Base-by-base conservation (phyloP, 164 flowering plant species). In the Dillenia suffruticosa region DNA sequence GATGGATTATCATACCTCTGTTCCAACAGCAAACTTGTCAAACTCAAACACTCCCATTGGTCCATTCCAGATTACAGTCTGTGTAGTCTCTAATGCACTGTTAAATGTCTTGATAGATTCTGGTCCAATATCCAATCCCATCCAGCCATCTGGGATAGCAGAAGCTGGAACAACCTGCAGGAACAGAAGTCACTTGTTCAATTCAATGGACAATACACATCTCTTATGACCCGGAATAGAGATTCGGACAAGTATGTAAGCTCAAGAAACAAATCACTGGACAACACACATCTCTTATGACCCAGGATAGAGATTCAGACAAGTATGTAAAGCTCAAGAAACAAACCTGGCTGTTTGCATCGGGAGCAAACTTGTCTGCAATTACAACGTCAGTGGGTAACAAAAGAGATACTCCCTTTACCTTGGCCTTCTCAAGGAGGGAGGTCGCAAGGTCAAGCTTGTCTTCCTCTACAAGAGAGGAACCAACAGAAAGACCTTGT, bases 121-220 rank as follows among this genome's bases (percentile, higher is more conserved):
- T 10, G 96, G 96, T 16, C 96, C 96, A 68, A 89, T 84, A 72
- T 89, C 96, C 76, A 89, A 66, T 58, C 96, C 96, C 92, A 87
- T 87, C 96, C 96, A 89, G 49, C 92, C 91, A 73, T 85, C 91
- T 47, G 92, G 90, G 65, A 89, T 89, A 52, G 43, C 78, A 54
- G 90, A 77, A 54, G 94, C 83, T 13, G 93, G 80, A 54, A 89
- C 96, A 72, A 70, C 54, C 97, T 87, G 84, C 56, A 74, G 58
- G 12, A 26, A 58, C 17, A 63, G 50, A 61, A 63, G 15, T 10
- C 3, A 12, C 15, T 11, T 45, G 16, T 53, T 32, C 6, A 32
- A 32, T 0, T 32, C 40, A 32, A 6, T 6, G 40, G 40, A 32
- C 40, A 32, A 6, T 4, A 32, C 6, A 0, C 40, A 32, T 32